phyloP scores from a whole-genome alignment of 2,329 filamentous ascomycete genomes.

The Botrytis pseudocinerea region DNA sequence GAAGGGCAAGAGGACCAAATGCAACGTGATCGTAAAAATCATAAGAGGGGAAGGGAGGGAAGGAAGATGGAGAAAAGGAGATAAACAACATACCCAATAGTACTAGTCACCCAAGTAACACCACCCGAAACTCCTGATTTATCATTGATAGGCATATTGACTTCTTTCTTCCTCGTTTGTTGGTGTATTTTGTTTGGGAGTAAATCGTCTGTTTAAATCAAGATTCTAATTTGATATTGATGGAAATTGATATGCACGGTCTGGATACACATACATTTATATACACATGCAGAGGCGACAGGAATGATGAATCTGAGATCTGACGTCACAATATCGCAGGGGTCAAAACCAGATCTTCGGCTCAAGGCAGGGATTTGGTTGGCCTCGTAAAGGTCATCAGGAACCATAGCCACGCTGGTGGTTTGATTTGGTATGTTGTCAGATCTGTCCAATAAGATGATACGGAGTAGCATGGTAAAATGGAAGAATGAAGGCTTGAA shows the following conservation, averaged over 20 bases:
- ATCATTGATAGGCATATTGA: slow-evolving; percentile 19
- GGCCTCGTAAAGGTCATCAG: not conserved
- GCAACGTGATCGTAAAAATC: not conserved
- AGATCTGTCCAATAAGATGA: not conserved
- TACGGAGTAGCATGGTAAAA: not conserved
- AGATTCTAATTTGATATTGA: not conserved
- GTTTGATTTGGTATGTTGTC: not conserved
- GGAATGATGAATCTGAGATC: not conserved
- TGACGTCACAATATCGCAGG: not conserved
- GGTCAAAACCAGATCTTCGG: not conserved
- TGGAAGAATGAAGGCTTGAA: not conserved
- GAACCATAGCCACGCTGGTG: not conserved
- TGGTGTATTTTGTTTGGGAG: not conserved
- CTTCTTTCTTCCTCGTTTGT: too few relatives aligned
- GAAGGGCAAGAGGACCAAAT: not conserved
- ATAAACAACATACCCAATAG: slow-evolving; percentile 25
- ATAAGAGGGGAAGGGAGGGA: not conserved
- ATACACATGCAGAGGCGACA: not conserved
- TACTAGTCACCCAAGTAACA: slow-evolving; percentile 31
- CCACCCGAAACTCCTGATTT: slow-evolving; percentile 28
- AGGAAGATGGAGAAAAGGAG: too few relatives aligned
- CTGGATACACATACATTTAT: not conserved
- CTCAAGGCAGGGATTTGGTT: not conserved
- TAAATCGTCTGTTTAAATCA: not conserved
- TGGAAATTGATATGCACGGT: not conserved